Base-by-base conservation (phyloP, 306 rosid species). In the Quercus bicolor region DNA sequence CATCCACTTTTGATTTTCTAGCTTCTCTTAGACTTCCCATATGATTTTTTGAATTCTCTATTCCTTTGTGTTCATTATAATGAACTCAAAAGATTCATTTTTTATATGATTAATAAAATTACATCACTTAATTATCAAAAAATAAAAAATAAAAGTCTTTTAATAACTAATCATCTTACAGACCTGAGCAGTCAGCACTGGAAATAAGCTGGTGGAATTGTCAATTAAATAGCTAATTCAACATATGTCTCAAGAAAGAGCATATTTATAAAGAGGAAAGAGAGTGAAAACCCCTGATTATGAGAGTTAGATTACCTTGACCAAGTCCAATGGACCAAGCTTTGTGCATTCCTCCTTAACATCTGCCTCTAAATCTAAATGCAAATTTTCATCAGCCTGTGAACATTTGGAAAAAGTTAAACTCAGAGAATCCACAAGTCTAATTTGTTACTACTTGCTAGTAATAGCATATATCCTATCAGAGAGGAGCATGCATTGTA, bases 271-370 rank as follows among this genome's bases (percentile, higher is more conserved):
- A 53, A 45, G 19, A 19, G 70, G 72, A 75, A 18, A 24, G 11
- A 60, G 2, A 74, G 23, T 11, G 62, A 43, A 56, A 72, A 71
- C 72, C 21, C 56, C 24, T 24, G 6, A 79, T 19, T 68, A 73
- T 48, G 75, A 48, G 33, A 75, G 56, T 24, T 70, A 31, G 43
- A 66, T 56, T 86, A 95, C 99, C 96, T 91, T 95, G 81, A 95
- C 93, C 0, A 78, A 84, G 61, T 95, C 98, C 78, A 93, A 78
- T 11, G 93, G 96, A 70, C 99, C 99, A 86, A 95, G 86, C 86
- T 89, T 95, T 60, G 45, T 24, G 75, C 97, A 87, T 87, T 95
- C 99, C 86, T 90, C 99, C 84, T 88, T 78, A 84, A 95, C 94
- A 72, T 95, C 99, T 70, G 85, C 89, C 85, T 91, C 94, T 26